Evolutionary conservation across 768 basidiomycete species (phyloP), one percentile per base, ranked within the genome.

Genomic region (Mycena rebaudengoi): DNA sequence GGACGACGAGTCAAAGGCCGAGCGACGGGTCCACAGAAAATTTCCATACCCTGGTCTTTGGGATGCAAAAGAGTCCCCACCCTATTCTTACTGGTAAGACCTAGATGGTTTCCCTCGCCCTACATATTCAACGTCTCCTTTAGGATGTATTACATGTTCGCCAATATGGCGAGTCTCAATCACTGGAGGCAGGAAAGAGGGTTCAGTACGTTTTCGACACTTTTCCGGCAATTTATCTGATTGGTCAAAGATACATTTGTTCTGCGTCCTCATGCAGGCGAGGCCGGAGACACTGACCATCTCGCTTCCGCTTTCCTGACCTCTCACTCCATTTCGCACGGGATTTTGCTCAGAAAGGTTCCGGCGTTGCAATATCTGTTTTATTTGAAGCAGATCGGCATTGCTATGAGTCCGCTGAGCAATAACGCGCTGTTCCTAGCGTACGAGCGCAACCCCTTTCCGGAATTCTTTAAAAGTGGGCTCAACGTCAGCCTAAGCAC

Each of bases 201-300:
- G 2, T 99, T 99, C 80, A 98, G 97, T 98, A 69, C 69, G 91
- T n/a, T n/a, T n/a, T 33, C 48, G 60, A 13, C 33, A 11, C 23
- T 49, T 33, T 28, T 50, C 37, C 53, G 12, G 13, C n/a, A 13
- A 4, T 33, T 29, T 37, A 39, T 53, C 64, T 67, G 39, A 65
- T 26, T 65, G n/a, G n/a, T 50, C 67, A n/a, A n/a, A 99, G 97
- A 92, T 74, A 99, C 98, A 0, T 96, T 99, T 74, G 96, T 98
- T 40, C 87, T 99, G 63, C 91, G 98, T 29, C 98, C 98, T 0
- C 98, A 99, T 76, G 92, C 92, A 30, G 98, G 98, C 51, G 98
- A 99, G 82, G 98, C 98, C 0, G 98, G 98, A 26, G 98, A 99
- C 74, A 93, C 98, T 0, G 98, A 99, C 75, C 98, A 99, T 75